Evolutionary conservation across 106 monocot genomes (phyloP), one percentile per base, ranked within the genome.

Genomic region (Dioscorea alata): DNA sequence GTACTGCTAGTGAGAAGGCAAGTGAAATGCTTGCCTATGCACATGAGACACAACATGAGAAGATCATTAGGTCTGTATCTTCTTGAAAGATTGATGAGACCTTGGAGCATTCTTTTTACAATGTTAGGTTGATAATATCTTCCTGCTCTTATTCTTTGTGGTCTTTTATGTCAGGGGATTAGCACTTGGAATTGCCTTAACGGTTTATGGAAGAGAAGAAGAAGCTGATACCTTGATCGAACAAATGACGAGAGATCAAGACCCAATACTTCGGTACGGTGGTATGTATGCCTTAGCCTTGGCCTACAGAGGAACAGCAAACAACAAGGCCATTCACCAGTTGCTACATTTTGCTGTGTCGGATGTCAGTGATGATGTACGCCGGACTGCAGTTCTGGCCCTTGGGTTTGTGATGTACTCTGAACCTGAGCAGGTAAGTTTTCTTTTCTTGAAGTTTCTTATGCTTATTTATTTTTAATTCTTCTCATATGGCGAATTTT

Each of bases 41-140:
- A 59, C 99, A 99, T 81, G 99, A 99, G 76, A 99, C 99, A 49
- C 99, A 99, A 51, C 99, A 99, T 72, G 99, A 99, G 71, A 99
- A 99, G 64, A 99, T 99, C 32, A 99, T 99, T 42, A 85, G 97
- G 97, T 99, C 61, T 63, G 67, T 35, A 34, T 35, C 13, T 0
- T 12, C 48, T 66, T 54, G 7, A 14, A 54, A 2, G 54, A 54
- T 54, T 8, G 9, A 19, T 54, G 12, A 16, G 13, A 15, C 13
- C 54, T 54, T 19, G 9, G 4, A 54, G 7, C 15, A 8, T 54
- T 54, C 4, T 0, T 28, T 28, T 28, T 28, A 28, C 28, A 28
- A 28, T 28, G 28, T 42, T 42, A 42, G 10, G 42, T 42, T 42
- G 42, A 10, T 42, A 42, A 42, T 0, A 54, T 12, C 12, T 54